These are phyloP conservation scores for Wickerhamiella azymoides DNA, from an alignment of 805 yeast species.

Conservation along the genomic window DNA sequence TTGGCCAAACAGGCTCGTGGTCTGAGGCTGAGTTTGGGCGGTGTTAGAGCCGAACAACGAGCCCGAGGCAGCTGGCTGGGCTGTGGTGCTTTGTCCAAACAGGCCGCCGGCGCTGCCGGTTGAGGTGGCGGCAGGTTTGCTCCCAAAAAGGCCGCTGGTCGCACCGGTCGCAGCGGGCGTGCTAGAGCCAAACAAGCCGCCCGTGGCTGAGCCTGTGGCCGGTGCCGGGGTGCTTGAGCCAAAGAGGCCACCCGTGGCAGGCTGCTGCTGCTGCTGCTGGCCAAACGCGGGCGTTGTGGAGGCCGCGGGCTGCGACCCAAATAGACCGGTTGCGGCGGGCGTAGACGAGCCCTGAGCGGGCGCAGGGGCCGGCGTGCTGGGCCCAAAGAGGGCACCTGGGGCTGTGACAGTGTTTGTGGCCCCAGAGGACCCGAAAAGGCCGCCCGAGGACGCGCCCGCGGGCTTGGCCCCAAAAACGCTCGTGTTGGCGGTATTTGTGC, in stretches of 20 bases:
- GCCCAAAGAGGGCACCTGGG: slow-evolving; percentile 14
- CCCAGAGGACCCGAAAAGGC: slow-evolving; percentile 23
- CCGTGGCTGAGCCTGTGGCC: slow-evolving; percentile 7
- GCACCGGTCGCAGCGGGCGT: neutral
- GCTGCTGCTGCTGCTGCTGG: too few species aligned
- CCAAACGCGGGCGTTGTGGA: neutral
- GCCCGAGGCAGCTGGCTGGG: neutral
- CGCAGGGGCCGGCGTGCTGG: neutral
- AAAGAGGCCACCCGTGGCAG: slow-evolving; percentile 13
- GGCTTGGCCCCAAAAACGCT: slow-evolving; percentile 22
- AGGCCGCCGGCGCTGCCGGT: neutral
- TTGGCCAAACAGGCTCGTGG: neutral
- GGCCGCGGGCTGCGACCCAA: neutral
- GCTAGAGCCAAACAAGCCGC: slow-evolving; percentile 13
- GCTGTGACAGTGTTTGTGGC: slow-evolving; percentile 7
- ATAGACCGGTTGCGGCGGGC: neutral
- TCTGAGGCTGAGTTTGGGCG: neutral
- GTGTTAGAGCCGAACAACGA: slow-evolving; percentile 19
- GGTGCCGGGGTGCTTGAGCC: slow-evolving; percentile 14
- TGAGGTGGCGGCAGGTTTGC: neutral
- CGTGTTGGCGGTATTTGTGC: slow-evolving; percentile 17
- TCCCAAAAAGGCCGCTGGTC: neutral
- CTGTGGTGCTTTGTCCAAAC: neutral
- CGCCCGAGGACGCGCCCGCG: slow-evolving; percentile 16
- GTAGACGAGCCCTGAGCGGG: neutral